Conservation (phyloP, 306 rosid species). For the Lathyrus aphaca region DNA sequence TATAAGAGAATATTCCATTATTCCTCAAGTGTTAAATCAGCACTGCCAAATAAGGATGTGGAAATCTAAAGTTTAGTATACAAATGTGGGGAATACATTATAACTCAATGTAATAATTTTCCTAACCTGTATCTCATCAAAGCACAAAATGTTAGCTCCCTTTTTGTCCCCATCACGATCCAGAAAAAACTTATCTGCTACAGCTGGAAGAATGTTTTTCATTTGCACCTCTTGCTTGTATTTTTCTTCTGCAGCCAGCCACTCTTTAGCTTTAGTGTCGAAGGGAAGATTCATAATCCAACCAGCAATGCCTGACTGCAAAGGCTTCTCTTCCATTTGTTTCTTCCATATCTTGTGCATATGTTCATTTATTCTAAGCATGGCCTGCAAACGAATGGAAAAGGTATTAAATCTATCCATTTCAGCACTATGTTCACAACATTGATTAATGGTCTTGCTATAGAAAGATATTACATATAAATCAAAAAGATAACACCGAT, state of each 20-base stretch:
- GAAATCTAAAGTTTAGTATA: conserved; percentile 1
- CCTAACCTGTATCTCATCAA: conserved; percentile 92
- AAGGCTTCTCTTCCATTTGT: conserved; percentile 72
- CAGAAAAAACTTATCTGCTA: conserved; percentile 80
- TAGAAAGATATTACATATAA: conserved; percentile 18
- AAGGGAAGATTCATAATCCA: conserved; percentile 92
- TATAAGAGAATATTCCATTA: conserved; percentile 1
- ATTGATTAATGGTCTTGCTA: conserved; percentile 23
- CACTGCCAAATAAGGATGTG: conserved; percentile 1
- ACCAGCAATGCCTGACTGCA: conserved; percentile 69
- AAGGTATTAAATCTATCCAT: conserved; percentile 30
- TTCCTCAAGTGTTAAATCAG: conserved; percentile 26
- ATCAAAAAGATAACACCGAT: conserved; percentile 26
- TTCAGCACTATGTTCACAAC: conserved; percentile 32
- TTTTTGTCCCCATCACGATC: conserved; percentile 58
- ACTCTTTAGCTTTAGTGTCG: conserved; percentile 82
- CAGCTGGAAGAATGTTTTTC: conserved; percentile 92
- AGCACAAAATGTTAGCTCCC: conserved; percentile 94
- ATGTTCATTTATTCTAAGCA: conserved; percentile 94
- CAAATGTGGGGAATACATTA: conserved; percentile 10
- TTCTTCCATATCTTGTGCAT: conserved; percentile 95
- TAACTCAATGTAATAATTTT: conserved; percentile 25
- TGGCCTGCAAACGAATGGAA: conserved; percentile 64
- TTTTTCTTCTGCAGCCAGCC: conserved; percentile 89
- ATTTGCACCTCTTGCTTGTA: conserved; percentile 84